phyloP scores from a whole-genome alignment of 805 yeast genomes.

The Yamadazyma olivae region DNA sequence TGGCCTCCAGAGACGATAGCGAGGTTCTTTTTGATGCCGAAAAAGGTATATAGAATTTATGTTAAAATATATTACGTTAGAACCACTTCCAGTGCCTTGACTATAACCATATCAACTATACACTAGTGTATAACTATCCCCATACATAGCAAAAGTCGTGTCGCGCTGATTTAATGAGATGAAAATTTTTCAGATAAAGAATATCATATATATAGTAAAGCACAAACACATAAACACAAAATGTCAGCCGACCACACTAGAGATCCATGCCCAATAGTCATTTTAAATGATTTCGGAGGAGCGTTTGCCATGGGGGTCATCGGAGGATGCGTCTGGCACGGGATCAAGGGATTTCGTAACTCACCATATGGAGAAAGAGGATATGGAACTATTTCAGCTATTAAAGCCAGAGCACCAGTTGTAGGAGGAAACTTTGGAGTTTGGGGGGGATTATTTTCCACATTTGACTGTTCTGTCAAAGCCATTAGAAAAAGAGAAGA shows the following conservation, averaged over 20 bases:
- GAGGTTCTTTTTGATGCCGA: slow-evolving; percentile 4
- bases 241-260: slow-evolving; percentile 97
- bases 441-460: slow-evolving; percentile 98
- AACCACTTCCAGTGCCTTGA: too few species aligned
- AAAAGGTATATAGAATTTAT: background rate
- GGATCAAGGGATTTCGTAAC: slow-evolving; percentile 97
- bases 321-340: slow-evolving; percentile 99
- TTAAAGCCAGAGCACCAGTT: slow-evolving; percentile 95
- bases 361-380: slow-evolving; percentile 97
- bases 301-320: slow-evolving; percentile 99
- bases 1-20: background rate
- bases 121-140: too few species aligned
- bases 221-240: background rate
- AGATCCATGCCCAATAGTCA: slow-evolving; percentile 98
- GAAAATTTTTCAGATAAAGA: background rate
- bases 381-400: slow-evolving; percentile 82
- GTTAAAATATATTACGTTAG: too few species aligned
- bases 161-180: too few species aligned
- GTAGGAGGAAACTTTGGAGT: slow-evolving; percentile 99
- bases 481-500: slow-evolving; percentile 97
- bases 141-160: too few species aligned
- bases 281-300: slow-evolving; percentile 96
- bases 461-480: slow-evolving; percentile 93
- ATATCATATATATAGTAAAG: too few species aligned
- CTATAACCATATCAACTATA: too few species aligned